Evolutionary conservation across 2,329 filamentous ascomycete species (phyloP), one percentile per base, ranked within the genome.

Genomic region (Ophiostoma angusticollis): DNA sequence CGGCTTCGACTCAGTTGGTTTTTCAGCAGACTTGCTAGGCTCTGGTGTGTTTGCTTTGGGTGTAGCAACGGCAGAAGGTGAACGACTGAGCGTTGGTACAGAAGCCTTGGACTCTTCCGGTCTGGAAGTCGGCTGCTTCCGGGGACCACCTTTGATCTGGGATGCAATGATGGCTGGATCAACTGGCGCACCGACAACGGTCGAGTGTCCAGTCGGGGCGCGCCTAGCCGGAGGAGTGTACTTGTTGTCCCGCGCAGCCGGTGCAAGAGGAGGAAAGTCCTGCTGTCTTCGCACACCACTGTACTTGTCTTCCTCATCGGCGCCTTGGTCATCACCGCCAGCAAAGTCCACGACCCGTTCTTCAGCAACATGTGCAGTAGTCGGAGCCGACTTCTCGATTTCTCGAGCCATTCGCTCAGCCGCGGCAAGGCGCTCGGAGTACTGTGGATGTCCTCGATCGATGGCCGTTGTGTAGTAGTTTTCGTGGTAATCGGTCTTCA

Each of bases 381-480:
- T 70, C 7, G 84, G 68, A 14, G 69, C 66, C 46, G 78, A 83
- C 32, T 72, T 68, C 59, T 95, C 85, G 50, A 98, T 98, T 58
- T 96, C 89, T 44, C 83, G 77, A 17, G 86, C 91, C 53, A 89
- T 83, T 49, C 71, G 79, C 17, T 87, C 85, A 2, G 87, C 91
- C 25, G 78, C 73, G 4, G 82, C 85, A 50, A 82, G 70, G 47
- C 80, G 75, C 57, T 84, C 76, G 47, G 74, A 78, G 59, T 93
- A 95, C 39, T 80, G 69, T 1, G 91, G 87, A 50, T 93, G 78
- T 46, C 61, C 82, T 53, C 78, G 84, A 59, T 98, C 77, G 53
- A 98, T 93, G 29, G 74, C 64, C 9, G 91, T 98, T 2, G 91
- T 98, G 62, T 98, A 98, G 31, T 91, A 76, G 50, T 84, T 86